Evolutionary conservation across 2,329 filamentous ascomycete species (phyloP), one percentile per base, ranked within the genome.

Genomic region (Thielaviopsis cerberus): DNA sequence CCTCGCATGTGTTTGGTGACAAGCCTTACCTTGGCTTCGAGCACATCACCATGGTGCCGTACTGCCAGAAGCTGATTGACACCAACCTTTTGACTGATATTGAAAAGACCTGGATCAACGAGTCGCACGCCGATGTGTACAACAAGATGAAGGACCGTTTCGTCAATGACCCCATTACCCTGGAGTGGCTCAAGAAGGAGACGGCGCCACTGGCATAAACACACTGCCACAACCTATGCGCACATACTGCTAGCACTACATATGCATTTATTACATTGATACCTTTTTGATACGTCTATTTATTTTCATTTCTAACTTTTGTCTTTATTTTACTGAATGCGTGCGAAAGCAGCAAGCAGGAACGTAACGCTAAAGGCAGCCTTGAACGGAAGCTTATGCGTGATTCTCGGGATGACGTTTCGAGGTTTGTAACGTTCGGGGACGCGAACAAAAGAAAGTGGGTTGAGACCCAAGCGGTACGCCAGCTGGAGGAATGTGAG

Each of bases 21-120:
- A 95, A 94, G 73, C 85, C 90, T 1, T 98, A 87, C 72, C 75
- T 97, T 37, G 89, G 90, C 3, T 98, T 98, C 64, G 91, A 98
- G 73, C 88, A 94, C 69, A 89, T 97, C 63, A 98, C 92, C 0
- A 88, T 98, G 88, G 88, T 91, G 20, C 92, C 92, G 0, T 89
- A 95, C 71, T 96, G 91, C 72, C 80, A 83, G 61, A 96, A 88
- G 62, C 73, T 98, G 63, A 89, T 95, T 62, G 86, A 97, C 65
- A 73, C 78, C 57, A 75, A 68, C 55, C 73, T 95, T 34, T 72
- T 98, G 63, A 89, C 82, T 0, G 73, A 75, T 4, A 75, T 73
- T 13, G 92, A 98, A 73, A 86, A 84, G 72, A 71, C 78, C 61
- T 98, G 91, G 87, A 72, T 98, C 63, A 94, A 97, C 66, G 76